Percentiles rank a stretch among this genome's conserved stretches.
Evolutionary conservation across 148 eudicot genomes (phyloP).

Genomic region (Cornus controversa): DNA sequence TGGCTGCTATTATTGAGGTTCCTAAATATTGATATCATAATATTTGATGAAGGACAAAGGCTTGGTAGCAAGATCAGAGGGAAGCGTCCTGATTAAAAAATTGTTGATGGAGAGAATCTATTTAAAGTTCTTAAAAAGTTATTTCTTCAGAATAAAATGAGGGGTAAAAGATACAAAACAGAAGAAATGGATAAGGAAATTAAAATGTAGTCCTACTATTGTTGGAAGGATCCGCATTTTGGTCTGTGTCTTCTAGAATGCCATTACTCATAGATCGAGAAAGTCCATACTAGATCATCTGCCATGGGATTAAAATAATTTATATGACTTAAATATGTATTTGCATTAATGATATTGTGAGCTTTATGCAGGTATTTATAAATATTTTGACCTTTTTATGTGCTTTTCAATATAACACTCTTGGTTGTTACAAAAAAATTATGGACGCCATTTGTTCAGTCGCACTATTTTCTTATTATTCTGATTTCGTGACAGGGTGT

Average conservation of each 20-base stretch:
- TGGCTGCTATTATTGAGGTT: neutral
- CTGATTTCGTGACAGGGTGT: slow-evolving; percentile 48
- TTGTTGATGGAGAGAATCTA: neutral
- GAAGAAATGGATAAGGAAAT: neutral
- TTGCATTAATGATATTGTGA: neutral
- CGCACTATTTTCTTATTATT: neutral
- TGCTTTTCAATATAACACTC: neutral
- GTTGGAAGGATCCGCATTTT: neutral
- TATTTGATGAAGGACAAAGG: neutral
- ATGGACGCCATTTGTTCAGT: neutral
- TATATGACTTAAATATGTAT: neutral
- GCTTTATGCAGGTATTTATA: too few species aligned
- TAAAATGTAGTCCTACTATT: neutral
- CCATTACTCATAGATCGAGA: neutral
- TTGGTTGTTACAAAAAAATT: neutral
- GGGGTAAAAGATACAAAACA: neutral
- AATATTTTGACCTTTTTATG: neutral
- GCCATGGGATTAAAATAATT: neutral
- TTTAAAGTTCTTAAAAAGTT: neutral
- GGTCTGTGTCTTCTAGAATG: neutral
- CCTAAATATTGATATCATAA: neutral
- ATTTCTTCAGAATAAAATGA: neutral
- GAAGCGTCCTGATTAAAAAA: neutral
- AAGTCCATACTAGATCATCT: neutral
- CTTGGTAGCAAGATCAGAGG: neutral